Percentiles rank a stretch among this genome's conserved stretches.
These are phyloP conservation scores for Coemansia sp. DNA, from an alignment of 192 early-diverging fungal genomes.

Conservation along the genomic window DNA sequence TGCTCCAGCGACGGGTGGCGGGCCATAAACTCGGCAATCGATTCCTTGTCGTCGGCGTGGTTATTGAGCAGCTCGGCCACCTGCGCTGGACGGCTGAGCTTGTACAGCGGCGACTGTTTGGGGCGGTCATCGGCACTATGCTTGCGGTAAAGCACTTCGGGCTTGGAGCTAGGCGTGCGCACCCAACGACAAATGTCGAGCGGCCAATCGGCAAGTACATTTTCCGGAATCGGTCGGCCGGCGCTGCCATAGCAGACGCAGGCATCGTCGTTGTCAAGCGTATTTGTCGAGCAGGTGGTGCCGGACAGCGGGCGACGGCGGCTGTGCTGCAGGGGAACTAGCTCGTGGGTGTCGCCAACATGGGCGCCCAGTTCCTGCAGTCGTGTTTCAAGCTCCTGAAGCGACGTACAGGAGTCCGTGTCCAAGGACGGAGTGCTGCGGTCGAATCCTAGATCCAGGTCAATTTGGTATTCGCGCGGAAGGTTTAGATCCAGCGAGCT, in stretches of 20 bases:
- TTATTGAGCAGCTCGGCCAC: constrained; percentile 26
- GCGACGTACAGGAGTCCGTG: not conserved
- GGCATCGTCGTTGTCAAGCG: not conserved
- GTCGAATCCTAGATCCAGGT: constrained; percentile 1
- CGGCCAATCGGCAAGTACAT: not conserved
- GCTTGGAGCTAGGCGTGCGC: constrained; percentile 15
- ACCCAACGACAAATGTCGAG: constrained; percentile 36
- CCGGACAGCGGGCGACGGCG: not conserved
- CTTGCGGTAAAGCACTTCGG: constrained; percentile 21
- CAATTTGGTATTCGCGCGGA: constrained; percentile 1
- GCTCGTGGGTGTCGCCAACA: not conserved
- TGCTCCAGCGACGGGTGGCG: constrained; percentile 15
- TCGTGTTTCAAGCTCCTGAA: constrained; percentile 2
- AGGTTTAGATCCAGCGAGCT: not conserved
- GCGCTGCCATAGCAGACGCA: not conserved
- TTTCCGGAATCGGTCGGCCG: not conserved
- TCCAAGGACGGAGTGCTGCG: not conserved
- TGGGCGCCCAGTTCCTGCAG: not conserved
- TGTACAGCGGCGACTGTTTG: constrained; percentile 13
- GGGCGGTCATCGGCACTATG: not conserved
- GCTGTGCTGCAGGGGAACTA: not conserved
- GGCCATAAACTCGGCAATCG: constrained; percentile 31
- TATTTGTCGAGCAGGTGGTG: not conserved
- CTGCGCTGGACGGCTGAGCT: constrained; percentile 12
- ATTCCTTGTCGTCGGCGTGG: constrained; percentile 8